A percentile compares a stretch with the other conserved stretches of the same genome.
Conservation (phyloP, 2,329 filamentous ascomycete species). For the Didymella keratinophila region DNA sequence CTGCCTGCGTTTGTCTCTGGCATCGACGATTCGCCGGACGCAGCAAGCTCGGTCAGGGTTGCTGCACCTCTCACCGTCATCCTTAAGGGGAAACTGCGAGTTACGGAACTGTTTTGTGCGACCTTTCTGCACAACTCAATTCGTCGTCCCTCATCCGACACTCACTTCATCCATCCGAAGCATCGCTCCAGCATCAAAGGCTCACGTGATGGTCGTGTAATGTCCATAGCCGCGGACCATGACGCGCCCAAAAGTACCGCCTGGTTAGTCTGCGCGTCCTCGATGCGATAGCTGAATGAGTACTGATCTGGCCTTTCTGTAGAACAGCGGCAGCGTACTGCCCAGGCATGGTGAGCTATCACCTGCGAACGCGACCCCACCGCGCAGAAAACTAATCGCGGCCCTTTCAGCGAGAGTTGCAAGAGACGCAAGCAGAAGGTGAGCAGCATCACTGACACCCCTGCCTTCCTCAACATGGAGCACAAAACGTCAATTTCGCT, state of each 20-base stretch:
- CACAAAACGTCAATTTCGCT: background rate
- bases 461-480: background rate
- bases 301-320: conserved; percentile 60
- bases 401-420: too few relatives aligned
- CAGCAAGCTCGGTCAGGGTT: conserved; percentile 13
- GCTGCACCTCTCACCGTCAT: conserved; percentile 20
- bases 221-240: conserved; percentile 28
- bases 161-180: conserved; percentile 40
- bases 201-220: conserved; percentile 35
- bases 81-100: conserved; percentile 20
- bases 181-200: conserved; percentile 23
- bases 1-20: conserved; percentile 15
- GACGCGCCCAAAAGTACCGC: conserved; percentile 48
- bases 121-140: conserved; percentile 21
- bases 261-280: conserved; percentile 33
- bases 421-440: conserved; percentile 74
- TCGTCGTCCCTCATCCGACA: conserved; percentile 43
- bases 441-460: conserved; percentile 37
- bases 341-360: conserved; percentile 71
- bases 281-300: conserved; percentile 13
- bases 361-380: too few relatives aligned
- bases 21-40: conserved; percentile 19
- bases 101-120: conserved; percentile 20
- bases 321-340: conserved; percentile 69
- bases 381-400: too few relatives aligned